These are phyloP conservation scores for Acer negundo DNA, from an alignment of 345 rosid genomes.

Conservation along the genomic window DNA sequence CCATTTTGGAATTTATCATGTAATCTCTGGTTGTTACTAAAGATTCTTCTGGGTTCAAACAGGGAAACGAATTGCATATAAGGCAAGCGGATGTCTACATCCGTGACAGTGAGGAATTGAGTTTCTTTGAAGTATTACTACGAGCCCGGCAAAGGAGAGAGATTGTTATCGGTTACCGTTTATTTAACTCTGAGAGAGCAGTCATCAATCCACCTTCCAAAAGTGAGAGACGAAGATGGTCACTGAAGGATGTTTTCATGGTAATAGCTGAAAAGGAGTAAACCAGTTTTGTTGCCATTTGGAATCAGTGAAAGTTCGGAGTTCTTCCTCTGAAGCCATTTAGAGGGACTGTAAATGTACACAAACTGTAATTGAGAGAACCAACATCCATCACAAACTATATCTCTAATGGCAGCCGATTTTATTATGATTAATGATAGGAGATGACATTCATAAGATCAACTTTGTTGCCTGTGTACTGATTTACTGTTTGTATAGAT, in stretches of 20 bases:
- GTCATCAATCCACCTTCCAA: slow-evolving; percentile 60
- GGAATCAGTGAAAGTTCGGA: neutral
- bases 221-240: slow-evolving; percentile 53
- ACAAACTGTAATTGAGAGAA: neutral
- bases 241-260: slow-evolving; percentile 52
- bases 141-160: slow-evolving; percentile 64
- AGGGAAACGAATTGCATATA: slow-evolving; percentile 81
- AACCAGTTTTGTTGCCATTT: slow-evolving; percentile 5
- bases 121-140: slow-evolving; percentile 60
- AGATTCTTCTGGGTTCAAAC: neutral
- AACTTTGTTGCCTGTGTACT: neutral
- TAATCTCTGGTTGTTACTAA: neutral
- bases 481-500: neutral
- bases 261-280: slow-evolving; percentile 65
- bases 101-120: slow-evolving; percentile 57
- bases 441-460: neutral
- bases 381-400: neutral
- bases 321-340: neutral
- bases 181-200: slow-evolving; percentile 56
- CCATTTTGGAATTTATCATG: neutral
- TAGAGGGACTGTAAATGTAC: neutral
- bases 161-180: slow-evolving; percentile 64
- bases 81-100: slow-evolving; percentile 63
- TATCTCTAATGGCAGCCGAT: neutral
- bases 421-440: neutral